Conservation (phyloP, 2,329 filamentous ascomycete species). For the Neophaeococcomyces mojaviensis region DNA sequence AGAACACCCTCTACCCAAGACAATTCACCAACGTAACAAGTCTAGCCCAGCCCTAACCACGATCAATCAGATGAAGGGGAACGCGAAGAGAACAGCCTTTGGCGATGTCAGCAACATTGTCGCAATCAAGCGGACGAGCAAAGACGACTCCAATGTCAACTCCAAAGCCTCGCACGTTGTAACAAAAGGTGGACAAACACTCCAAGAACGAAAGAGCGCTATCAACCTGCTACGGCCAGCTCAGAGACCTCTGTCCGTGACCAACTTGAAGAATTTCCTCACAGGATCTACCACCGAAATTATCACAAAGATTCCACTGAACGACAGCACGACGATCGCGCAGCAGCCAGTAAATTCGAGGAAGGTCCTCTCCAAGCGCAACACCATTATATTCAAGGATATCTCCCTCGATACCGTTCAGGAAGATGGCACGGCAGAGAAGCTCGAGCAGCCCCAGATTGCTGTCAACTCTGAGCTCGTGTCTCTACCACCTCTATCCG, state of each 20-base stretch:
- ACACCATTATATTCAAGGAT: constrained; percentile 50
- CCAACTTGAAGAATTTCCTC: constrained; percentile 32
- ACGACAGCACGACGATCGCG: constrained; percentile 7
- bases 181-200: constrained; percentile 26
- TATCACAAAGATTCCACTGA: constrained; percentile 21
- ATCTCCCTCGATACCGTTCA: constrained; percentile 27
- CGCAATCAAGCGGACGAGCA: constrained; percentile 32
- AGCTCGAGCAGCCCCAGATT: constrained; percentile 17
- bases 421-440: constrained; percentile 17
- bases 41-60: constrained; percentile 59
- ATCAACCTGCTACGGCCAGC: constrained; percentile 48
- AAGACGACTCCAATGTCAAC: constrained; percentile 50
- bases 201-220: constrained; percentile 38
- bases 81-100: constrained; percentile 70
- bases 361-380: constrained; percentile 46
- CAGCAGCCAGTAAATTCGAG: constrained; percentile 32
- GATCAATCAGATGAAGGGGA: constrained; percentile 51
- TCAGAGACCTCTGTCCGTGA: constrained; percentile 48
- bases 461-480: constrained; percentile 10
- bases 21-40: constrained; percentile 73
- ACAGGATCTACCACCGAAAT: constrained; percentile 23
- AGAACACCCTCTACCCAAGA: constrained; percentile 42
- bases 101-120: constrained; percentile 71
- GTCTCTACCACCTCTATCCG: background rate
- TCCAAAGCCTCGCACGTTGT: constrained; percentile 35